These are phyloP conservation scores for Pleodorina starrii DNA, from an alignment of 139 green algal species.

Conservation along the genomic window DNA sequence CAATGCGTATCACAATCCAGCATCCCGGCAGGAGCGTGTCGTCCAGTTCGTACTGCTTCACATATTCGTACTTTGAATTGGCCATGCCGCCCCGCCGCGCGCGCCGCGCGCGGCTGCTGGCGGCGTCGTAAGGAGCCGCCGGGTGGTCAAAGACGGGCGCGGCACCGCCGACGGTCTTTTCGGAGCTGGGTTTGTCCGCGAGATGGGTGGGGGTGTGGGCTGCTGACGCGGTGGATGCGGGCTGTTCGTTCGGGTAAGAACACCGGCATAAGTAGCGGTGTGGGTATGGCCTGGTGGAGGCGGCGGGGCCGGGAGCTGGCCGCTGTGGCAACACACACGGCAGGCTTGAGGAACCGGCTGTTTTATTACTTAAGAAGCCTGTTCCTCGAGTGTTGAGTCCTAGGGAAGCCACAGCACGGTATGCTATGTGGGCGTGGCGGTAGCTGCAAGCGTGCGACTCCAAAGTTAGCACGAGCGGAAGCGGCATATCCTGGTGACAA, in stretches of 20 bases:
- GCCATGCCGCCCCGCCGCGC: constrained; percentile 18
- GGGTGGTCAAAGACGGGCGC: neutral
- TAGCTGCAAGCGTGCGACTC: too few species aligned
- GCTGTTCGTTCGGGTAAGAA: too few species aligned
- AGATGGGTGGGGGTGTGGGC: too few species aligned
- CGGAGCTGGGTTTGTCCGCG: too few species aligned
- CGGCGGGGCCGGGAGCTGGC: too few species aligned
- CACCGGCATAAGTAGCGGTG: too few species aligned
- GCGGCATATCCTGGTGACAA: neutral
- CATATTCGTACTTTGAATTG: constrained; percentile 82
- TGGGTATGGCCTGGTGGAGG: too few species aligned
- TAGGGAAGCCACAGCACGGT: neutral
- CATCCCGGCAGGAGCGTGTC: constrained; percentile 82
- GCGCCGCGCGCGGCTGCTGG: neutral
- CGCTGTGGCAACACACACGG: too few species aligned
- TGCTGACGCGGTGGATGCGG: too few species aligned
- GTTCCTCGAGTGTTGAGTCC: neutral
- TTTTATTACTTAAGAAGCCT: too few species aligned
- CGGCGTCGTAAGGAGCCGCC: neutral
- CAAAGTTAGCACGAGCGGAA: too few species aligned
- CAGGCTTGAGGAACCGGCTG: too few species aligned
- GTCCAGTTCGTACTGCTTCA: constrained; percentile 87
- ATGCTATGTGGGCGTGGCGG: neutral
- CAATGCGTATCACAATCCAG: constrained; percentile 90
- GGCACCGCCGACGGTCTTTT: neutral